phyloP scores from a whole-genome alignment of 2,329 filamentous ascomycete species.

The Malbranchea cinnamomea region DNA sequence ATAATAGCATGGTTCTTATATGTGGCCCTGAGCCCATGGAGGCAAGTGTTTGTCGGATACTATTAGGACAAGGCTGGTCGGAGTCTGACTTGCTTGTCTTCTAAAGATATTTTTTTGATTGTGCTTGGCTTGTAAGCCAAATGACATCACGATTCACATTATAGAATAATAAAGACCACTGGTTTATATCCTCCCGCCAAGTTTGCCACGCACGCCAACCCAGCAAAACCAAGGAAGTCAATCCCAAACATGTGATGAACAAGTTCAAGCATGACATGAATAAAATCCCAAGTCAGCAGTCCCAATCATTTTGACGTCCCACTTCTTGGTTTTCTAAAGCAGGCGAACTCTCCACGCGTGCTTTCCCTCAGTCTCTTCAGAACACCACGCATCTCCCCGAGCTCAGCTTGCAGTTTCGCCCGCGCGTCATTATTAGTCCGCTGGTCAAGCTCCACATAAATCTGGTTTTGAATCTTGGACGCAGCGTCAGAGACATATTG shows the following conservation, averaged over 20 bases:
- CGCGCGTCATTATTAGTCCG: conserved; percentile 81
- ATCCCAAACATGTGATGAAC: too few species aligned
- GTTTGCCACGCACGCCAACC: too few species aligned
- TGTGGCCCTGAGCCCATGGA: conserved; percentile 3
- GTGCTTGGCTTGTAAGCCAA: too few species aligned
- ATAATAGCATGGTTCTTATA: conserved; percentile 4
- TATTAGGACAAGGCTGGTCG: conserved; percentile 2
- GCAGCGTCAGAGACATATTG: conserved; percentile 79
- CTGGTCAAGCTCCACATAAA: conserved; percentile 80
- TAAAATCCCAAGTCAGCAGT: background rate
- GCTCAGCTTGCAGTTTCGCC: conserved; percentile 63
- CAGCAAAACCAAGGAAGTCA: too few species aligned
- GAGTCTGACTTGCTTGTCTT: conserved; percentile 4
- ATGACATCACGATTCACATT: too few species aligned
- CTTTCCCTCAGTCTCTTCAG: conserved; percentile 72
- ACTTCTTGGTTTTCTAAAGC: conserved; percentile 52
- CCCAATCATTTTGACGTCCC: too few species aligned
- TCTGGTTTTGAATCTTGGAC: conserved; percentile 67
- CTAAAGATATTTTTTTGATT: too few species aligned
- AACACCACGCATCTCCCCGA: conserved; percentile 76
- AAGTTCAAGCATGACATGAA: background rate
- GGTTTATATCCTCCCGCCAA: too few species aligned
- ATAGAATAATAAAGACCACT: too few species aligned
- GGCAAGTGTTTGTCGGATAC: background rate
- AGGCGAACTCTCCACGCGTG: conserved; percentile 76